Percentiles rank a stretch among this genome's conserved stretches.
Conservation (phyloP, 2,329 filamentous ascomycete genomes). For the Fusarium sp. region DNA sequence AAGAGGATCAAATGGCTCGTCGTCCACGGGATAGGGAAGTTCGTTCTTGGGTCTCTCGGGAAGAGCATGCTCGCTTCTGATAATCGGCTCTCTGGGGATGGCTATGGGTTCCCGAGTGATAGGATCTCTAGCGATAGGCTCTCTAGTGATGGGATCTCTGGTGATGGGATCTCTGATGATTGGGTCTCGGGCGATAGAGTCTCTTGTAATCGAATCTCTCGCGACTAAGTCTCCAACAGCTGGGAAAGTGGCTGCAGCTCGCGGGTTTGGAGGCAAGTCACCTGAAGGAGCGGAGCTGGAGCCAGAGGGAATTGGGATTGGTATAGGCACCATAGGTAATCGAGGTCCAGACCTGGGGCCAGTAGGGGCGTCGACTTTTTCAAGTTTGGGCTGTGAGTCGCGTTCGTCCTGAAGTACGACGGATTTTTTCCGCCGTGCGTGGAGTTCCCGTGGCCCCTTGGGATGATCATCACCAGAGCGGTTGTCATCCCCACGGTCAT, state of each 20-base stretch:
- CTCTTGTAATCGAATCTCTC: constrained; percentile 37
- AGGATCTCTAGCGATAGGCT: constrained; percentile 34
- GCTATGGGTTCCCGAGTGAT: constrained; percentile 9
- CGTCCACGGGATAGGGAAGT: constrained; percentile 55
- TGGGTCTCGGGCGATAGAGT: constrained; percentile 23
- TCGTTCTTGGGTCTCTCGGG: constrained; percentile 40
- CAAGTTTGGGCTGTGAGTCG: constrained; percentile 37
- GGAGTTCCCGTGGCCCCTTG: constrained; percentile 44
- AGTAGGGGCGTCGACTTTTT: constrained; percentile 36
- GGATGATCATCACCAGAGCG: constrained; percentile 55
- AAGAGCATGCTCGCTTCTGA: constrained; percentile 32
- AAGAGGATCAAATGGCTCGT: constrained; percentile 44
- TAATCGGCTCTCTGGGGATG: not conserved
- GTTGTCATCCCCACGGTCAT: constrained; percentile 46
- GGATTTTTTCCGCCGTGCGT: constrained; percentile 49
- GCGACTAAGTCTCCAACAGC: constrained; percentile 24
- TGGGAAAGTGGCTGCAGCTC: constrained; percentile 49
- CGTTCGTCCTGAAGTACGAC: constrained; percentile 51
- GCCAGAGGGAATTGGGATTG: constrained; percentile 43
- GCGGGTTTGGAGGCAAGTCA: constrained; percentile 30
- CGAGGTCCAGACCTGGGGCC: constrained; percentile 50
- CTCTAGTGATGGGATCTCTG: not conserved
- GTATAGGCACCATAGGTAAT: constrained; percentile 49
- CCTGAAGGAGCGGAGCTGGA: constrained; percentile 33
- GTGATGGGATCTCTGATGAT: constrained; percentile 4